Percentiles rank a stretch among this genome's conserved stretches.
phyloP scores from a whole-genome alignment of 495 filamentous ascomycete species.

The Aspergillus avenaceus region DNA sequence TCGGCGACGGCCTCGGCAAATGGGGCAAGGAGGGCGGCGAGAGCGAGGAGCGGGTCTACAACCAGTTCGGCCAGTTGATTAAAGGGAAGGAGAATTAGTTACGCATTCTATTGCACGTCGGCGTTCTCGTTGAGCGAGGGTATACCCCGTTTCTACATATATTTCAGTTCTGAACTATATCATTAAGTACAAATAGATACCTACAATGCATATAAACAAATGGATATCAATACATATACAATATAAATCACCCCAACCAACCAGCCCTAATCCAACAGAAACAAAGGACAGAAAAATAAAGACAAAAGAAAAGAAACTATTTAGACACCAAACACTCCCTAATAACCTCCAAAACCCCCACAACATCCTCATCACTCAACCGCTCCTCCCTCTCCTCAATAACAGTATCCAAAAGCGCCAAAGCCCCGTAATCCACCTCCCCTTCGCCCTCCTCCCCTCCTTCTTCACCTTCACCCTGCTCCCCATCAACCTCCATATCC shows the following conservation, averaged over 20 bases:
- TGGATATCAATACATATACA: not conserved
- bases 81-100: conserved; percentile 30
- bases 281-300: too few relatives aligned
- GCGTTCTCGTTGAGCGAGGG: not conserved
- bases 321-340: conserved; percentile 31
- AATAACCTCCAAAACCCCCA: conserved; percentile 31
- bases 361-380: conserved; percentile 34
- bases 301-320: too few relatives aligned
- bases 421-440: conserved; percentile 34
- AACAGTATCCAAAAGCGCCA: conserved; percentile 38
- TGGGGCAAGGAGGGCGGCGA: conserved; percentile 60
- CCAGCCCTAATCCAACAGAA: not conserved
- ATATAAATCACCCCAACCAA: not conserved
- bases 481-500: conserved; percentile 8
- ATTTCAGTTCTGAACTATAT: too few relatives aligned
- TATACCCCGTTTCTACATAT: not conserved
- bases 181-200: too few relatives aligned
- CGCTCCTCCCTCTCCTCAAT: conserved; percentile 43
- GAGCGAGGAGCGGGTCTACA: conserved; percentile 55
- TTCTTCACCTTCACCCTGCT: conserved; percentile 15
- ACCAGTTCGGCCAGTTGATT: conserved; percentile 37
- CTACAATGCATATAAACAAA: not conserved
- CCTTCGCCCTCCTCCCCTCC: conserved; percentile 11
- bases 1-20: conserved; percentile 38
- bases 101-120: not conserved